Conservation (phyloP, 169 alveolate genomes). For the Plasmodium ovale region DNA sequence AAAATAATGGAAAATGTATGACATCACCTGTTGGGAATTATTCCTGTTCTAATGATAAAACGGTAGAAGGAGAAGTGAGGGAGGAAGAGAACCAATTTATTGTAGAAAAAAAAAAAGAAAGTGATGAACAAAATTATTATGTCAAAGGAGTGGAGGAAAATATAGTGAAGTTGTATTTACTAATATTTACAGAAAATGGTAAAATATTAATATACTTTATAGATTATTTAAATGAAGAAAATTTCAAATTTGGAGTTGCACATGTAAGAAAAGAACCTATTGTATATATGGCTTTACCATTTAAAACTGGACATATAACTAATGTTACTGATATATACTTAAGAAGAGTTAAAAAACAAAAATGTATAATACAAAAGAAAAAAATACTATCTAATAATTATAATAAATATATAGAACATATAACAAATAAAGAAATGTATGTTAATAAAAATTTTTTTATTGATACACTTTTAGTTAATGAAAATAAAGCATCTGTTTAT, state of each 20-base stretch:
- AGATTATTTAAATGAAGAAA: conserved; percentile 12
- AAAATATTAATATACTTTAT: conserved; percentile 47
- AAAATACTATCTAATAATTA: conserved; percentile 55
- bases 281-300: conserved; percentile 25
- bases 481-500: conserved; percentile 16
- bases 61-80: neutral
- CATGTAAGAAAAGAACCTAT: conserved; percentile 14
- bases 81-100: neutral
- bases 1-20: neutral
- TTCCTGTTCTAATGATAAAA: neutral
- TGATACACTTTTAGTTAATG: conserved; percentile 37
- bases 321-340: conserved; percentile 20
- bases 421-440: conserved; percentile 38
- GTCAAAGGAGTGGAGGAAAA: neutral
- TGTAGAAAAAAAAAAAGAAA: neutral
- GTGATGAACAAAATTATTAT: neutral
- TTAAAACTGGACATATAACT: conserved; percentile 15
- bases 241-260: conserved; percentile 51
- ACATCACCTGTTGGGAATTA: too few relatives aligned
- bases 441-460: conserved; percentile 35
- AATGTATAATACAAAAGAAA: conserved; percentile 45
- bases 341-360: conserved; percentile 55
- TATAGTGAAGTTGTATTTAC: conserved; percentile 28
- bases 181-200: conserved; percentile 38
- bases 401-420: conserved; percentile 52